phyloP scores from a whole-genome alignment of 306 rosid species.

The Trifolium pratense region DNA sequence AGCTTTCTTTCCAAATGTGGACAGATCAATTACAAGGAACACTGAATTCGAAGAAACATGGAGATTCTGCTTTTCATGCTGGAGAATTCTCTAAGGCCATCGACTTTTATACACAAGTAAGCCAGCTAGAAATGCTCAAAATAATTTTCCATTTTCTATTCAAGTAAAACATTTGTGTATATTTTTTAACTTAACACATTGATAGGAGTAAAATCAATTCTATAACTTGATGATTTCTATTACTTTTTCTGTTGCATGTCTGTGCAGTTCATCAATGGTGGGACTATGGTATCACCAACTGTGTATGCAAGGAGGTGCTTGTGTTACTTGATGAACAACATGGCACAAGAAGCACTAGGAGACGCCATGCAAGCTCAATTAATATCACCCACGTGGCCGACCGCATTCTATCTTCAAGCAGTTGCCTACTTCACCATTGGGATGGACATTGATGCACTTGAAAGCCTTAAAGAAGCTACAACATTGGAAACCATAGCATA shows the following conservation, averaged over 20 bases:
- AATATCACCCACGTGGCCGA: neutral
- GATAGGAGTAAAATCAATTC: neutral
- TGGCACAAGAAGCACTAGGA: constrained; percentile 95
- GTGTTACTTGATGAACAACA: constrained; percentile 86
- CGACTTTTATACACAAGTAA: constrained; percentile 81
- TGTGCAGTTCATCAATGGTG: constrained; percentile 77
- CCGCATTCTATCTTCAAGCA: neutral
- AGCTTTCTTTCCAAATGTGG: constrained; percentile 99
- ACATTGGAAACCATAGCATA: constrained; percentile 63
- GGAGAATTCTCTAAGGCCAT: constrained; percentile 73
- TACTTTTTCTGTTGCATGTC: neutral
- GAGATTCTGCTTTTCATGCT: constrained; percentile 85
- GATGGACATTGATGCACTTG: constrained; percentile 78
- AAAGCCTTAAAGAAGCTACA: constrained; percentile 79
- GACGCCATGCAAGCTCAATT: constrained; percentile 74
- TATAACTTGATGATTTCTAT: neutral
- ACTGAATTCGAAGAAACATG: constrained; percentile 82
- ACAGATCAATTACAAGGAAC: constrained; percentile 93
- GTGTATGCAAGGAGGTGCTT: constrained; percentile 83
- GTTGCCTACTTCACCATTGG: constrained; percentile 82
- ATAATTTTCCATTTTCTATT: too few species aligned
- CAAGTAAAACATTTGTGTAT: neutral
- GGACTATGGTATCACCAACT: constrained; percentile 93
- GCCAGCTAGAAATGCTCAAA: constrained; percentile 37
- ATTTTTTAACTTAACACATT: neutral